Base-by-base conservation (phyloP, 1,284 basidiomycete genomes). In the Ganoderma multipileum region DNA sequence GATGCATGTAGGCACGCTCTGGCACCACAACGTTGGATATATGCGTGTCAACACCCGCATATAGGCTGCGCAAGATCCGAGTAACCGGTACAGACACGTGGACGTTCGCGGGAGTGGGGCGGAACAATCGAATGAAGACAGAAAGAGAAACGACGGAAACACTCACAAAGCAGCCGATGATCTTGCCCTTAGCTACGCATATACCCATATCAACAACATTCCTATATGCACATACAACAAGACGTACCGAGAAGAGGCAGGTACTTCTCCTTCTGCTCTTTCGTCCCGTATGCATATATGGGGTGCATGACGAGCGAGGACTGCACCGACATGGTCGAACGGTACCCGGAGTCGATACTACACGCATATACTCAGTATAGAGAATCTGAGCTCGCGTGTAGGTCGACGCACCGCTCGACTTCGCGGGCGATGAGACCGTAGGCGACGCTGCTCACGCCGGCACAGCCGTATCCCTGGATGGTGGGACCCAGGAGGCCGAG, bases 241-340 rank as follows among this genome's bases (percentile, higher is more conserved):
- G 28, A 72, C 83, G 66, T 70, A 90, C 92, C 96, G 55, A 99
- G 85, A 18, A 88, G 83, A 44, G 96, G 97, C 2, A 99, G 86
- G 77, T 93, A 99, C 78, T 93, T 94, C 76, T 96, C 93, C 83
- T 97, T 97, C 81, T 99, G 96, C 47, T 89, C 90, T 36, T 96
- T 91, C 0, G 90, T 90, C 1, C 97, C 97, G 79, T 97, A 99
- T 76, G 93, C 94, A 80, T 95, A 85, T 78, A 99, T 98, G 3
- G 97, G 96, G 77, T 97, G 95, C 97, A 99, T 99, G n/a, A 97
- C 95, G 41, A 99, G 86, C 6, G 95, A 97, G 0, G 94, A 96
- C 80, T 99, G 97, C 1, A 99, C 97, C 36, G 95, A 97, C 79
- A 97, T 93, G n/a, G 92, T 97, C 6, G 94, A 96, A 42, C 97